phyloP scores from a whole-genome alignment of 345 rosid genomes.

The Mangifera indica region DNA sequence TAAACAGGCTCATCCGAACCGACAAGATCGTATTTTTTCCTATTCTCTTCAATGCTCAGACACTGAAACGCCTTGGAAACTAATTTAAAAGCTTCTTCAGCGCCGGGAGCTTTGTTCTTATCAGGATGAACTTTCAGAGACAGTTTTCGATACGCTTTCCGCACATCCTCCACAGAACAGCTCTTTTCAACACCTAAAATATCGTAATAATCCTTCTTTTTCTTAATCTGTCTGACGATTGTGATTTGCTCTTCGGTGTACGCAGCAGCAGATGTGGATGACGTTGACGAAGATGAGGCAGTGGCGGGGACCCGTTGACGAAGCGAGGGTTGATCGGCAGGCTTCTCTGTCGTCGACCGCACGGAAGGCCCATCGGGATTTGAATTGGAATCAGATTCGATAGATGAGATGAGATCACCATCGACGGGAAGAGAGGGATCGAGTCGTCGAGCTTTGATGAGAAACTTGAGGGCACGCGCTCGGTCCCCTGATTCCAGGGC shows the following conservation, averaged over 20 bases:
- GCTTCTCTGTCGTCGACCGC: slow-evolving; percentile 19
- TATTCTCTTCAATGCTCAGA: slow-evolving; percentile 64
- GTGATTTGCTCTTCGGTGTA: slow-evolving; percentile 75
- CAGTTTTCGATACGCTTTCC: slow-evolving; percentile 82
- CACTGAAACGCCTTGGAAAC: slow-evolving; percentile 94
- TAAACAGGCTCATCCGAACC: slow-evolving; percentile 78
- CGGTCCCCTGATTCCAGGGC: slow-evolving; percentile 76
- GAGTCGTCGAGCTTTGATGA: slow-evolving; percentile 87
- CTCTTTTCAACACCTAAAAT: slow-evolving; percentile 66
- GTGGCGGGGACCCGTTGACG: slow-evolving; percentile 50
- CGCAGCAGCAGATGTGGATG: slow-evolving; percentile 38
- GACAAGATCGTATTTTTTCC: slow-evolving; percentile 66
- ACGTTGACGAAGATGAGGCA: slow-evolving; percentile 38
- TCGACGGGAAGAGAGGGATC: slow-evolving; percentile 69
- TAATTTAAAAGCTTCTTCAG: slow-evolving; percentile 87
- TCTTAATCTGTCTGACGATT: slow-evolving; percentile 69
- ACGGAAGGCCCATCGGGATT: slow-evolving; percentile 23
- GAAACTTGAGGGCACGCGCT: slow-evolving; percentile 72
- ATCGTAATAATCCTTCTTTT: slow-evolving; percentile 83
- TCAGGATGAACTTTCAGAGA: slow-evolving; percentile 94
- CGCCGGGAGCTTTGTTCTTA: slow-evolving; percentile 89
- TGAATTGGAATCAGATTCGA: slow-evolving; percentile 8
- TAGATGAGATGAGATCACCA: slow-evolving; percentile 53
- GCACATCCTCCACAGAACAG: slow-evolving; percentile 75
- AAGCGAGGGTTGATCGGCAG: slow-evolving; percentile 50